Base-by-base conservation (phyloP, 2,329 filamentous ascomycete genomes). In the Exophiala viscosa region DNA sequence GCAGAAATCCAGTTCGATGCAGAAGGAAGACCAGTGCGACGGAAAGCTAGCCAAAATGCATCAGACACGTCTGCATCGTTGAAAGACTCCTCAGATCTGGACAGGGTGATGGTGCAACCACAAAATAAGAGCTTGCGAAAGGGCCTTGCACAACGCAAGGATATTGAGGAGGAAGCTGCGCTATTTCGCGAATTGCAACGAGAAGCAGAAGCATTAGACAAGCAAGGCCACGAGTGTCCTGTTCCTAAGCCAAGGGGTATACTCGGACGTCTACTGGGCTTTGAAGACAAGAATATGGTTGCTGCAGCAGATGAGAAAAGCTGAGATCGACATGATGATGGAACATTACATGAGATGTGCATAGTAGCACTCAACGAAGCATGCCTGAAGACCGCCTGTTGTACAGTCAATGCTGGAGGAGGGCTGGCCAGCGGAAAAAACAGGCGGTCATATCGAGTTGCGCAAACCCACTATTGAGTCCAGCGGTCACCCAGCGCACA, bases 191-290 rank as follows among this genome's bases (percentile, higher is more conserved):
- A 72, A 43, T 65, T 72, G 62, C 67, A 70, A 62, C 69, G 67
- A 59, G 70, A 72, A 59, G 70, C 69, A 57, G 63, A 69, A 48
- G 60, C 58, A 28, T 48, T 76, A 49, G 64, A 58, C 65, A 80
- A 89, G 64, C 88, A 93, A 67, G 57, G 54, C 65, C 80, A 89
- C 64, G 89, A 95, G 67, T 99, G 93, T 67, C 93, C 93, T 0
- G 84, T 99, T 10, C 93, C 93, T 4, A 96, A 96, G 71, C 92
- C 93, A 0, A 79, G 83, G 31, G 91, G 90, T 2, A 72, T 90
- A 32, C 72, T 95, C 41, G 88, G 88, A 10, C 81, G 87, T 65
- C 76, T 92, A 62, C 71, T 93, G 57, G 61, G 61, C 7, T 59
- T 60, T n/a, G 45, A 56, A 36, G 54, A 57, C 2, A 52, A 50